phyloP scores from a whole-genome alignment of 1,284 basidiomycete genomes.

The Boletellus sp. region DNA sequence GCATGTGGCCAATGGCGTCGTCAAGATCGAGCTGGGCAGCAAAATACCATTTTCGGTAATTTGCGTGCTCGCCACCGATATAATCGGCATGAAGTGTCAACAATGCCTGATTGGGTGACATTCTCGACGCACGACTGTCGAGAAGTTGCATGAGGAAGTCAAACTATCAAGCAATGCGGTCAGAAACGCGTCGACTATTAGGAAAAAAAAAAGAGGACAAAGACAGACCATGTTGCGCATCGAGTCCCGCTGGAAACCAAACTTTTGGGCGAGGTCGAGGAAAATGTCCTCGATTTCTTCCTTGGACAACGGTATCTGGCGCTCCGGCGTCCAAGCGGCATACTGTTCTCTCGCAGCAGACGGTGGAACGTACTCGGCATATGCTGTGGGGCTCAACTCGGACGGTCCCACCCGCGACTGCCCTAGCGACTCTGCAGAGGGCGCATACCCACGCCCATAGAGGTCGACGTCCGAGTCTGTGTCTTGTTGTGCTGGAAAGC shows the following conservation, averaged over 20 bases:
- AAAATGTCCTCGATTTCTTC: slow-evolving; percentile 99
- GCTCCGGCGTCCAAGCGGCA: slow-evolving; percentile 90
- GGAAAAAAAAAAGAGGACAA: slow-evolving; percentile 1
- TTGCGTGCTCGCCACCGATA: slow-evolving; percentile 95
- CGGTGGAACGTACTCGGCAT: slow-evolving; percentile 50
- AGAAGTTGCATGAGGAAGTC: slow-evolving; percentile 98
- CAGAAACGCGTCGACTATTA: background rate
- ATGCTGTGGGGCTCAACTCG: slow-evolving; percentile 58
- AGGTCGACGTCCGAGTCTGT: slow-evolving; percentile 75
- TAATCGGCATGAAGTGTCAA: slow-evolving; percentile 97
- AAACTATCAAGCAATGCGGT: slow-evolving; percentile 51
- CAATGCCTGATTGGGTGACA: slow-evolving; percentile 94
- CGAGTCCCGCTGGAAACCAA: slow-evolving; percentile 94
- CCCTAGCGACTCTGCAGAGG: slow-evolving; percentile 69
- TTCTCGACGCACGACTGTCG: slow-evolving; percentile 94
- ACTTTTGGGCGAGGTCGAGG: slow-evolving; percentile 97
- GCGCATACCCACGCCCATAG: slow-evolving; percentile 63
- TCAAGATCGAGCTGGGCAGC: slow-evolving; percentile 98
- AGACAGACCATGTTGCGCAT: slow-evolving; percentile 82
- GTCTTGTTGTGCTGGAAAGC: slow-evolving; percentile 53
- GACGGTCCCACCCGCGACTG: slow-evolving; percentile 56
- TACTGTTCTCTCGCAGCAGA: slow-evolving; percentile 71
- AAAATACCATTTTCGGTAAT: slow-evolving; percentile 99
- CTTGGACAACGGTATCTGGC: slow-evolving; percentile 93
- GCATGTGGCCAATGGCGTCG: slow-evolving; percentile 90